Percentiles rank a stretch among this genome's conserved stretches.
These are phyloP conservation scores for Ricinus communis DNA, from an alignment of 345 rosid genomes.

Conservation along the genomic window DNA sequence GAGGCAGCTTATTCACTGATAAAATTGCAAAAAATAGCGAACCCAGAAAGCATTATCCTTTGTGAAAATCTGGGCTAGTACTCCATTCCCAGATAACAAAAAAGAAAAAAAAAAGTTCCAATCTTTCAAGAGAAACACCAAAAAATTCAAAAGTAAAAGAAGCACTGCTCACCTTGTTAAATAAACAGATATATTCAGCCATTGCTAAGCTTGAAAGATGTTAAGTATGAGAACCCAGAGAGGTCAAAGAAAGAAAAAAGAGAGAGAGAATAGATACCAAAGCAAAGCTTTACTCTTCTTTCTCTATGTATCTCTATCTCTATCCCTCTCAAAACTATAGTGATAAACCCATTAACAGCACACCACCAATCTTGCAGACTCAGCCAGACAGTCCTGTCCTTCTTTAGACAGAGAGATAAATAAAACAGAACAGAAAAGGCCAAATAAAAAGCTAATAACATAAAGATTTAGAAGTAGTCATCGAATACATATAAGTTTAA, in stretches of 20 bases:
- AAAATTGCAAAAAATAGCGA: neutral
- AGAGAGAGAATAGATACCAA: neutral
- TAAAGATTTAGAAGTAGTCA: too few relatives aligned
- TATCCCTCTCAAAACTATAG: neutral
- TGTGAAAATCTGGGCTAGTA: neutral
- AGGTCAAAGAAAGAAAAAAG: neutral
- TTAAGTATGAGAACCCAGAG: neutral
- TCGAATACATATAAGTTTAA: too few relatives aligned
- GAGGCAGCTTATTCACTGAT: neutral
- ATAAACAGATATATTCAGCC: slow-evolving; percentile 63
- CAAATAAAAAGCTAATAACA: slow-evolving; percentile 10
- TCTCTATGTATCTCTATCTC: neutral
- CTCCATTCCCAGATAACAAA: slow-evolving; percentile 9
- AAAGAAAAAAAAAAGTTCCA: neutral
- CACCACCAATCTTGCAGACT: neutral
- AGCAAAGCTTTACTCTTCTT: too few relatives aligned
- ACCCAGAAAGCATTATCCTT: neutral
- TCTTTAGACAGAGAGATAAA: neutral
- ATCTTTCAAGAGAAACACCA: neutral
- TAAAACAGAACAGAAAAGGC: neutral
- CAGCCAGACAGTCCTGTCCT: neutral
- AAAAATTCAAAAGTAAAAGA: too few relatives aligned
- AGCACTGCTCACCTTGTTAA: slow-evolving; percentile 45
- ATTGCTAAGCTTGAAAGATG: slow-evolving; percentile 38
- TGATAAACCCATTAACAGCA: too few relatives aligned